Evolutionary conservation across 73 alveolate genomes (phyloP).

Genomic region (Paramecium sexaurelia): DNA sequence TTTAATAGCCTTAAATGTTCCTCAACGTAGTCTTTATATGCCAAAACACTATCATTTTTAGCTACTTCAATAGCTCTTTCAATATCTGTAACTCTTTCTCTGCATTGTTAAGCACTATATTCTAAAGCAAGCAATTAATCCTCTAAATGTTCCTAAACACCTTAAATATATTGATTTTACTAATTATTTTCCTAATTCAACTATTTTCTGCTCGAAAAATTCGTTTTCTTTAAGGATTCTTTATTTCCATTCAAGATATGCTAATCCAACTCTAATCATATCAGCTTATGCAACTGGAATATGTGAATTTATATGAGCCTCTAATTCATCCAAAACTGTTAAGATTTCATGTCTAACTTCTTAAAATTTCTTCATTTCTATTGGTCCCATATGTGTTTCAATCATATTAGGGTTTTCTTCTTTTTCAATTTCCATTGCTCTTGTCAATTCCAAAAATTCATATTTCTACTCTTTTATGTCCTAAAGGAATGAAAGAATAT

Average conservation of each 20-base stretch:
- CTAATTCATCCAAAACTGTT: conserved; percentile 50
- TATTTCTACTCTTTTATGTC: conserved; percentile 25
- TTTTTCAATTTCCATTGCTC: conserved; percentile 5
- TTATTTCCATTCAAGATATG: conserved; percentile 29
- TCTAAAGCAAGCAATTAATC: conserved; percentile 37
- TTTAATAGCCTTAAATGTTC: conserved; percentile 8
- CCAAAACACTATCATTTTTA: neutral
- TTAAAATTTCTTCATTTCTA: conserved; percentile 33
- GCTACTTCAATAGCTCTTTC: conserved; percentile 51
- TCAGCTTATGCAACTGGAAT: conserved; percentile 42
- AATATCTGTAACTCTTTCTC: conserved; percentile 25
- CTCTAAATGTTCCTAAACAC: neutral
- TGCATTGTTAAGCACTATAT: conserved; percentile 5
- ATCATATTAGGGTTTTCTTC: neutral
- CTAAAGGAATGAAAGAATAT: conserved; percentile 13
- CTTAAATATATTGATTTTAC: neutral
- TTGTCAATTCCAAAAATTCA: conserved; percentile 29
- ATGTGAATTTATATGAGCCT: neutral
- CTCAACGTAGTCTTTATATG: neutral
- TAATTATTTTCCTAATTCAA: conserved; percentile 34
- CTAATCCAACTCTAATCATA: conserved; percentile 58
- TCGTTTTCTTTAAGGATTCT: conserved; percentile 51
- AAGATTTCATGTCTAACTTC: conserved; percentile 39
- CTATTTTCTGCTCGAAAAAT: neutral
- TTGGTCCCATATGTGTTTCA: conserved; percentile 51